Percentiles rank a stretch among this genome's conserved stretches.
phyloP scores from a whole-genome alignment of 305 asterid species.

The Nicotiana rustica region DNA sequence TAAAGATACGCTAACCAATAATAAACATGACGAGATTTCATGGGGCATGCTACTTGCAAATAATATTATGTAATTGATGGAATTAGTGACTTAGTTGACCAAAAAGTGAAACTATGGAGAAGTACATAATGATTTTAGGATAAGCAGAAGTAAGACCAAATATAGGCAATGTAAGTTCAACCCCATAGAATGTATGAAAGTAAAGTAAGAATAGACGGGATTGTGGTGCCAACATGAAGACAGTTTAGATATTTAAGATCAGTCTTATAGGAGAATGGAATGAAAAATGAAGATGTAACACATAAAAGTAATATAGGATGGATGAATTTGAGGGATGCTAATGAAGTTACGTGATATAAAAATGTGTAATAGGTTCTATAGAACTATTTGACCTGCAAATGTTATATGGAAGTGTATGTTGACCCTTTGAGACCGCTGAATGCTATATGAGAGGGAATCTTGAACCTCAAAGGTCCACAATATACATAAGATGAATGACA shows the following conservation, averaged over 20 bases:
- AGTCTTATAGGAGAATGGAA: neutral
- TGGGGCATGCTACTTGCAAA: constrained; percentile 10
- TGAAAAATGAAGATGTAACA: no score
- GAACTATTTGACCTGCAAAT: neutral
- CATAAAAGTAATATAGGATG: neutral
- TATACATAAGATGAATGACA: neutral
- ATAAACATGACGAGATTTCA: constrained; percentile 17
- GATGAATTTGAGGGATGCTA: neutral
- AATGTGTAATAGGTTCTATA: neutral
- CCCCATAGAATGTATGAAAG: constrained; percentile 17
- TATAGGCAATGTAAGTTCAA: constrained; percentile 23
- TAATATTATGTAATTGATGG: neutral
- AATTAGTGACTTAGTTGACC: neutral
- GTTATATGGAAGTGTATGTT: neutral
- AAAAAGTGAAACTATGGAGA: constrained; percentile 23
- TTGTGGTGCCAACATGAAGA: neutral
- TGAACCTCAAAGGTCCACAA: neutral
- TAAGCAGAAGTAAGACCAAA: constrained; percentile 21
- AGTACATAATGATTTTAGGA: neutral
- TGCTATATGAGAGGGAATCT: neutral
- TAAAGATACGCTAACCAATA: neutral
- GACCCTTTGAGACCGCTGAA: neutral
- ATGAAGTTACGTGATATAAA: neutral
- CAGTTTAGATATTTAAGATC: neutral
- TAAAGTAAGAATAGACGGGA: constrained; percentile 17